phyloP scores from a whole-genome alignment of 129 eudicot species.

The Mikania micrantha region DNA sequence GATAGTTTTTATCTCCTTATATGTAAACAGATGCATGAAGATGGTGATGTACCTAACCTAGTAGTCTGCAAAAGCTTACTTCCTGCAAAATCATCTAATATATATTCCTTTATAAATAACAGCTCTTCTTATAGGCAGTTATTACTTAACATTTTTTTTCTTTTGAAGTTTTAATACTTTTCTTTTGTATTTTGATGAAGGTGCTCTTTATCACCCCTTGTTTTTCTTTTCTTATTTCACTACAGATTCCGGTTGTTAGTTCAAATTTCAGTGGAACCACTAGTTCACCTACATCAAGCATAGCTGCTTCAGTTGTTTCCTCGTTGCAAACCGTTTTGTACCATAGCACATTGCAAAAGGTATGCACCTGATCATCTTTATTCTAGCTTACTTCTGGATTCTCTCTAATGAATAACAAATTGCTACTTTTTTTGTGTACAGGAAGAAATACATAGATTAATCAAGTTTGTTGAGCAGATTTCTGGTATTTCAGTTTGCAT shows the following conservation, averaged over 20 bases:
- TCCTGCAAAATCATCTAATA: no score
- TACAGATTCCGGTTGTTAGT: conserved; percentile 46
- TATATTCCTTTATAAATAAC: background rate
- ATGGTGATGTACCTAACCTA: background rate
- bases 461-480: conserved; percentile 67
- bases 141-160: background rate
- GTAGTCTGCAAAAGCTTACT: conserved; percentile 2
- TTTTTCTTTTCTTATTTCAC: conserved; percentile 2
- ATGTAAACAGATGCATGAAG: background rate
- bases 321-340: conserved; percentile 78
- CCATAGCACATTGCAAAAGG: conserved; percentile 79
- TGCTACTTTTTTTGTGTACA: conserved; percentile 28
- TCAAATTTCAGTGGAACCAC: conserved; percentile 36
- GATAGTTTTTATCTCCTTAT: background rate
- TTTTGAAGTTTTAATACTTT: background rate
- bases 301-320: conserved; percentile 64
- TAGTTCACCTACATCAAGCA: conserved; percentile 32
- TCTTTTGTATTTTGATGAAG: background rate
- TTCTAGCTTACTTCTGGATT: background rate
- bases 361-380: conserved; percentile 31
- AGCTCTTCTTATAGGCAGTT: background rate
- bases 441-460: conserved; percentile 80
- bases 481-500: conserved; percentile 45
- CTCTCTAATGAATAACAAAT: conserved; percentile 11
- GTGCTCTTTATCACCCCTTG: background rate